Conservation (phyloP, 2,329 filamentous ascomycete species). For the Apiospora pterosperma region DNA sequence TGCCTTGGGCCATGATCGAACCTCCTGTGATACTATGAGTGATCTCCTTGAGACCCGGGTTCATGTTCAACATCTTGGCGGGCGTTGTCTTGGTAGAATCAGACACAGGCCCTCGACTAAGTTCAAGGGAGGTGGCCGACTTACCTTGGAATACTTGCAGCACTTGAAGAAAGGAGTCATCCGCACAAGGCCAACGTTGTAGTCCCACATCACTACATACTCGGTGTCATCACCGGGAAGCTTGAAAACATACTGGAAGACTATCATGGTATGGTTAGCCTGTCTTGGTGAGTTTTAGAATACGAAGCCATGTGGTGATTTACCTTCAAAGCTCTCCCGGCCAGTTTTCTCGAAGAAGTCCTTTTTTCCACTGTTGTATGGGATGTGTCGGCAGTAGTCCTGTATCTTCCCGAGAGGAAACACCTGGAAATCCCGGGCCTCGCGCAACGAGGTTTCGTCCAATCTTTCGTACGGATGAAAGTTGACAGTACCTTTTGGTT, state of each 20-base stretch:
- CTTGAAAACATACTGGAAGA: constrained; percentile 81
- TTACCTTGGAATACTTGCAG: constrained; percentile 80
- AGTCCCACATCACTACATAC: constrained; percentile 93
- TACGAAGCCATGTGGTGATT: constrained; percentile 14
- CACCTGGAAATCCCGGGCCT: constrained; percentile 63
- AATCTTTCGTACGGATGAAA: constrained; percentile 71
- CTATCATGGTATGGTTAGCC: constrained; percentile 37
- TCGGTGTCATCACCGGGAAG: constrained; percentile 62
- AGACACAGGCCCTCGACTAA: constrained; percentile 7
- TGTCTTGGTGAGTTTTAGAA: not conserved
- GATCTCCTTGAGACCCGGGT: constrained; percentile 81
- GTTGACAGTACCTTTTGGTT: constrained; percentile 64
- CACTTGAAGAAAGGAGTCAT: constrained; percentile 96
- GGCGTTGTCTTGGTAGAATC: constrained; percentile 67
- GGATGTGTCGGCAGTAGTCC: constrained; percentile 70
- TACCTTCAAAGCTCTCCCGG: constrained; percentile 85
- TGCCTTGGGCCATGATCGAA: constrained; percentile 85
- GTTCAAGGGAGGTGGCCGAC: constrained; percentile 13
- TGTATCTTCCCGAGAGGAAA: constrained; percentile 61
- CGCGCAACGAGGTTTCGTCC: constrained; percentile 50
- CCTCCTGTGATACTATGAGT: constrained; percentile 94
- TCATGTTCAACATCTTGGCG: constrained; percentile 74
- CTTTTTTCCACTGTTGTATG: constrained; percentile 94
- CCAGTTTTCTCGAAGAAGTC: constrained; percentile 83
- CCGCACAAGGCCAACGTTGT: constrained; percentile 87